A percentile compares a stretch with the other conserved stretches of the same genome.
Conservation (phyloP, 305 asterid species). For the Fraxinus paxiana region DNA sequence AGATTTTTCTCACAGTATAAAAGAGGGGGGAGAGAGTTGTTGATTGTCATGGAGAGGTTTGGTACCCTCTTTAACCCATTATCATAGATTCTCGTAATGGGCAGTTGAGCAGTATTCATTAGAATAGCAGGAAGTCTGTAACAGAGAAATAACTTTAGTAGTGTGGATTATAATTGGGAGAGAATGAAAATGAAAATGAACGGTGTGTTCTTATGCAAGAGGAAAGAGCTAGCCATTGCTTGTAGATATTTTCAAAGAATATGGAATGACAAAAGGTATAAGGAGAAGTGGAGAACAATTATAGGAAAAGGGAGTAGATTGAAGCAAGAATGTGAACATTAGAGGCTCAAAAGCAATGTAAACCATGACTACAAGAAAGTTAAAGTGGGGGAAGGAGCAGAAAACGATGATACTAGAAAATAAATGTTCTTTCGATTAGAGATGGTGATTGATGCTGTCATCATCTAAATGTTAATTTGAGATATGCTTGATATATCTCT, state of each 20-base stretch:
- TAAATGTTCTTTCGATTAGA: neutral
- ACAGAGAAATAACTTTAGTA: neutral
- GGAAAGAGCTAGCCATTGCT: neutral
- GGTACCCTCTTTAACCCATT: neutral
- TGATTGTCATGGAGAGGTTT: neutral
- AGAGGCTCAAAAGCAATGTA: neutral
- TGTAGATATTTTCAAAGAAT: neutral
- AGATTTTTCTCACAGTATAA: neutral
- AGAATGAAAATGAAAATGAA: neutral
- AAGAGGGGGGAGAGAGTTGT: neutral
- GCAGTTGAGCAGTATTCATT: neutral
- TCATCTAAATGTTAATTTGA: neutral
- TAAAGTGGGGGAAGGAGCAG: neutral
- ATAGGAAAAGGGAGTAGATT: neutral
- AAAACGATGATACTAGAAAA: neutral
- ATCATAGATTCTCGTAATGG: neutral
- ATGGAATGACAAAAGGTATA: neutral
- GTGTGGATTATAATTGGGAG: neutral
- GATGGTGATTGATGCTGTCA: neutral
- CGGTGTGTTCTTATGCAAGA: neutral
- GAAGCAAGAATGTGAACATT: neutral
- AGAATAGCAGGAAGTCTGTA: neutral
- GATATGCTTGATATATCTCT: neutral
- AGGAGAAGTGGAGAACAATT: neutral
- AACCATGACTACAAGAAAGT: neutral